Evolutionary conservation across 106 monocot genomes (phyloP).

Genomic region (Hemerocallis citrina): DNA sequence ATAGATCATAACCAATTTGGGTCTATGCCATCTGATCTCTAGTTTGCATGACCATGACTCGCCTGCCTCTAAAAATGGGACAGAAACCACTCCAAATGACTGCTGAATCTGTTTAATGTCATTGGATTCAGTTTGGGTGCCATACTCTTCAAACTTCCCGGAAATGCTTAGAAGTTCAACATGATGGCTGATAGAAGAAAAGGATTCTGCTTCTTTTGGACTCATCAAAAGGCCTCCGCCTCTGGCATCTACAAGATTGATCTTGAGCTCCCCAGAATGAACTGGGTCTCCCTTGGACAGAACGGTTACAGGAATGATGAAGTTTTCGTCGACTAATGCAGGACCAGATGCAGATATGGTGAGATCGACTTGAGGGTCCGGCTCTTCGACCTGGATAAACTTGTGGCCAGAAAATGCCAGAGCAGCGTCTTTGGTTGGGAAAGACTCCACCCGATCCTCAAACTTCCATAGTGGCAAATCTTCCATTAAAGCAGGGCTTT

Average conservation of each 20-base stretch:
- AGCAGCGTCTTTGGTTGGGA: conserved; percentile 49
- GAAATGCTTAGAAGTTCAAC: conserved; percentile 86
- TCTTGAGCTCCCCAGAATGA: conserved; percentile 84
- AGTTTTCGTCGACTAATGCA: conserved; percentile 88
- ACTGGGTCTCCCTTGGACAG: conserved; percentile 54
- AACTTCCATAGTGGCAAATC: conserved; percentile 68
- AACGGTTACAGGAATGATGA: conserved; percentile 51
- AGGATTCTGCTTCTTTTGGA: conserved; percentile 66
- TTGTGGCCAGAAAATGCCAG: conserved; percentile 73
- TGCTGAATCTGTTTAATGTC: conserved; percentile 70
- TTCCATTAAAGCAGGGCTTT: conserved; percentile 88
- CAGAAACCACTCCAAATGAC: conserved; percentile 86
- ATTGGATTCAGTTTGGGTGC: conserved; percentile 27
- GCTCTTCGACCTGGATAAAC: conserved; percentile 82
- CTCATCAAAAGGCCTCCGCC: conserved; percentile 86
- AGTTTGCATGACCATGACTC: conserved; percentile 80
- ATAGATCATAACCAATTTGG: conserved; percentile 86
- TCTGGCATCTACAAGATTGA: conserved; percentile 92
- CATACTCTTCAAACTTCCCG: conserved; percentile 36
- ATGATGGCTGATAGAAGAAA: conserved; percentile 49
- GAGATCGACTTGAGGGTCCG: conserved; percentile 82
- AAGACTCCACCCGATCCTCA: conserved; percentile 54
- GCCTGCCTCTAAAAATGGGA: conserved; percentile 47
- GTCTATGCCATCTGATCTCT: conserved; percentile 78
- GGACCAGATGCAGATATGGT: conserved; percentile 46